Conservation (phyloP, 805 yeast genomes). For the Candida oleophila region DNA sequence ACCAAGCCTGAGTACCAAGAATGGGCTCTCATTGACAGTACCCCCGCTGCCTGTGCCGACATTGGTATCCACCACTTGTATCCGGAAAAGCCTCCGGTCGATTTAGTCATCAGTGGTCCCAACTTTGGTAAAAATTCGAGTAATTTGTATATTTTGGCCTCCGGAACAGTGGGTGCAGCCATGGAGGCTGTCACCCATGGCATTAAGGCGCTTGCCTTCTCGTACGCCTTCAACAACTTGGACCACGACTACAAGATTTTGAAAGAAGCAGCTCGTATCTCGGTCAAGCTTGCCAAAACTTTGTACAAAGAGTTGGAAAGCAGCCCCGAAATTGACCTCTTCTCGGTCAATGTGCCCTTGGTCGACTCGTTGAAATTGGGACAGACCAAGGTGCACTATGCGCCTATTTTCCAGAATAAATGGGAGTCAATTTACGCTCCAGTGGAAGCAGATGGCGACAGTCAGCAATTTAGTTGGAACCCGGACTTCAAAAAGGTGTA, state of each 20-base stretch:
- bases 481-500: conserved; percentile 78
- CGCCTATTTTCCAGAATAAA: conserved; percentile 77
- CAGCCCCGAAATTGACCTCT: conserved; percentile 56
- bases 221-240: conserved; percentile 72
- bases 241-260: conserved; percentile 50
- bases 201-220: conserved; percentile 72
- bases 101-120: conserved; percentile 91
- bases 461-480: conserved; percentile 69
- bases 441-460: conserved; percentile 14
- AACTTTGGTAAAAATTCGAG: conserved; percentile 93
- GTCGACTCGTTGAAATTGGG: conserved; percentile 49
- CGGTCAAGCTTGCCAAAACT: conserved; percentile 62
- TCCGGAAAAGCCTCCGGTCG: conserved; percentile 54
- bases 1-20: conserved; percentile 50
- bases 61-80: conserved; percentile 78
- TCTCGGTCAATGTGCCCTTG: conserved; percentile 83
- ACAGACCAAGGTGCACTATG: conserved; percentile 61
- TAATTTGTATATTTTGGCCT: conserved; percentile 81
- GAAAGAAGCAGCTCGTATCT: conserved; percentile 62
- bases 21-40: conserved; percentile 87
- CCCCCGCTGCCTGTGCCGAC: conserved; percentile 95
- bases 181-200: conserved; percentile 85
- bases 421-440: conserved; percentile 70
- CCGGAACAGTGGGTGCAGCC: conserved; percentile 97
- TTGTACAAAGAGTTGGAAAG: conserved; percentile 60